A percentile compares a stretch with the other conserved stretches of the same genome.
phyloP scores from a whole-genome alignment of 106 monocot species.

The Chionographis japonica region DNA sequence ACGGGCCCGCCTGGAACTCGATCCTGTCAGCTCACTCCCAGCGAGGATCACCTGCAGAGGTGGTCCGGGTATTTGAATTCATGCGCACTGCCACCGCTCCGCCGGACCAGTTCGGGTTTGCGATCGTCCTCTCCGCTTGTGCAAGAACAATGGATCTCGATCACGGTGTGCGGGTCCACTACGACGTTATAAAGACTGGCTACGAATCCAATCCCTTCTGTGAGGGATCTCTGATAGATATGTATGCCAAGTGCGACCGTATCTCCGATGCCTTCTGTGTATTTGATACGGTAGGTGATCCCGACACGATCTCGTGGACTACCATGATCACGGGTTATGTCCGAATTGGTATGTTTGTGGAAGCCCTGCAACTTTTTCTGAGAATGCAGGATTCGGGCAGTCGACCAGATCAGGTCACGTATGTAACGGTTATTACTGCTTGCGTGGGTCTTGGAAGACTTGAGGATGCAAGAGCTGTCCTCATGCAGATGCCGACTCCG shows the following conservation, averaged over 20 bases:
- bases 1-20: conserved; percentile 38
- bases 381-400: conserved; percentile 32
- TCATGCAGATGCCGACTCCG: conserved; percentile 27
- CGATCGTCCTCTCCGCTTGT: conserved; percentile 43
- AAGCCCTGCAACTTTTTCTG: conserved; percentile 43
- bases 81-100: conserved; percentile 16
- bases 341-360: conserved; percentile 21
- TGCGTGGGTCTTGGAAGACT: conserved; percentile 41
- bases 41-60: conserved; percentile 13
- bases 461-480: conserved; percentile 35
- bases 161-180: conserved; percentile 32
- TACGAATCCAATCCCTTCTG: conserved; percentile 36
- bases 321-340: conserved; percentile 67
- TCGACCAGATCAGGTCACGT: conserved; percentile 32
- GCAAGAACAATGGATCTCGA: conserved; percentile 18
- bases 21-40: conserved; percentile 37
- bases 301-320: conserved; percentile 63
- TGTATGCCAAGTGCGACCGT: conserved; percentile 47
- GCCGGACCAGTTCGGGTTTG: conserved; percentile 48
- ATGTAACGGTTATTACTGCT: conserved; percentile 48
- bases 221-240: conserved; percentile 48
- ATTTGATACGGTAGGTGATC: conserved; percentile 34
- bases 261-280: conserved; percentile 40
- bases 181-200: conserved; percentile 37
- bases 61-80: conserved; percentile 16